phyloP scores from a whole-genome alignment of 148 eudicot species.

The Rhododendron williamsianum region DNA sequence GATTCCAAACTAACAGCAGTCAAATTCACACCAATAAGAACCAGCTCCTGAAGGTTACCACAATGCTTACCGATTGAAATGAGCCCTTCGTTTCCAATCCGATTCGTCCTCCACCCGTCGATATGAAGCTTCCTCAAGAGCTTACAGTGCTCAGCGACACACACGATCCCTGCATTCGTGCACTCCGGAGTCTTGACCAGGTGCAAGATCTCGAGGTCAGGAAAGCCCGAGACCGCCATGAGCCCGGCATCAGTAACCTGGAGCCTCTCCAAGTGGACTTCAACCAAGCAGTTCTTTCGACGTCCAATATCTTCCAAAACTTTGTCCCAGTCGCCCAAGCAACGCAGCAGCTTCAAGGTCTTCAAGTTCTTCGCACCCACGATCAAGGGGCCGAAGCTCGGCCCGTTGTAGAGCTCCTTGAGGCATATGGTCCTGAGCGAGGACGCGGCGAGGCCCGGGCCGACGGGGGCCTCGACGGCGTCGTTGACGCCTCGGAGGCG shows the following conservation, averaged over 20 bases:
- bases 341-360: constrained; percentile 46
- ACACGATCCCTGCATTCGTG: constrained; percentile 45
- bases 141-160: constrained; percentile 58
- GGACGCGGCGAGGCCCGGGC: constrained; percentile 1
- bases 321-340: constrained; percentile 79
- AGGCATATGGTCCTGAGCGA: constrained; percentile 49
- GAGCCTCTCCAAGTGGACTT: constrained; percentile 66
- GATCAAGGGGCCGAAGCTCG: constrained; percentile 55
- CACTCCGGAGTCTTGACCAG: constrained; percentile 72
- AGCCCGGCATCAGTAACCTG: constrained; percentile 74
- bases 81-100: constrained; percentile 73
- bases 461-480: constrained; percentile 1
- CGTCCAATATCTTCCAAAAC: constrained; percentile 35
- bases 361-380: constrained; percentile 52
- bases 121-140: constrained; percentile 71
- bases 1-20: constrained; percentile 43
- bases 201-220: constrained; percentile 58
- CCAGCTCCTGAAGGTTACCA: constrained; percentile 59
- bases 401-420: constrained; percentile 74
- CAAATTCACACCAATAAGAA: constrained; percentile 65
- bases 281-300: constrained; percentile 37
- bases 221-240: constrained; percentile 36
- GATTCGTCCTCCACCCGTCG: constrained; percentile 86
- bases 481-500: constrained; percentile 38
- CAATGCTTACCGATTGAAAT: constrained; percentile 53